Percentiles rank a stretch among this genome's conserved stretches.
Conservation (phyloP, 768 basidiomycete genomes). For the Termitomyces sp. region DNA sequence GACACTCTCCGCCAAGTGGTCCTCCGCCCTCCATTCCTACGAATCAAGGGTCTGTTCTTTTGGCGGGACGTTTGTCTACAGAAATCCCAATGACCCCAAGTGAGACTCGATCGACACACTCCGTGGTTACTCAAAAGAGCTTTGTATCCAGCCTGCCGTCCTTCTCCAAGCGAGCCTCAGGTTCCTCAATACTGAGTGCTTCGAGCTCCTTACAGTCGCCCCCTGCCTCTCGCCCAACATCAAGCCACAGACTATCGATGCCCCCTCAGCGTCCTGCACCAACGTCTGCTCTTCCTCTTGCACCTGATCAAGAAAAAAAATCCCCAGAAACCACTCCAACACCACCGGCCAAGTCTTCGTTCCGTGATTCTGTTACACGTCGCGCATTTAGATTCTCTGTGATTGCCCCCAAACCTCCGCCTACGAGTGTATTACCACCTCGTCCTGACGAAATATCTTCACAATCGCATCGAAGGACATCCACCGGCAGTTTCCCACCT, state of each 20-base stretch:
- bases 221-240: constrained; percentile 18
- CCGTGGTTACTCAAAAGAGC: constrained; percentile 35
- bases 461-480: constrained; percentile 27
- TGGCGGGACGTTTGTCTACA: constrained; percentile 6
- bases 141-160: constrained; percentile 38
- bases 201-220: constrained; percentile 37
- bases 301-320: constrained; percentile 35
- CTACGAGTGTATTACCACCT: constrained; percentile 53
- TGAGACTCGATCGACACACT: constrained; percentile 29
- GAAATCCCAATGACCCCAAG: constrained; percentile 27
- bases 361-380: constrained; percentile 53
- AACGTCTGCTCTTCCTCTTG: constrained; percentile 62
- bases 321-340: constrained; percentile 15
- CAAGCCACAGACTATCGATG: constrained; percentile 55
- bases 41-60: constrained; percentile 18
- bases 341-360: constrained; percentile 27
- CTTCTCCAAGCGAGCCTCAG: constrained; percentile 49
- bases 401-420: constrained; percentile 60
- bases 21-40: constrained; percentile 47
- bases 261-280: constrained; percentile 72
- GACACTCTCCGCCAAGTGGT: constrained; percentile 52
- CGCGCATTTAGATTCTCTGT: constrained; percentile 55
- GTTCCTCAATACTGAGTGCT: constrained; percentile 43
- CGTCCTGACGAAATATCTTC: constrained; percentile 54
- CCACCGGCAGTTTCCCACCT: constrained; percentile 26